phyloP scores from a whole-genome alignment of 2,329 filamentous ascomycete species.

The Emergomyces orientalis region DNA sequence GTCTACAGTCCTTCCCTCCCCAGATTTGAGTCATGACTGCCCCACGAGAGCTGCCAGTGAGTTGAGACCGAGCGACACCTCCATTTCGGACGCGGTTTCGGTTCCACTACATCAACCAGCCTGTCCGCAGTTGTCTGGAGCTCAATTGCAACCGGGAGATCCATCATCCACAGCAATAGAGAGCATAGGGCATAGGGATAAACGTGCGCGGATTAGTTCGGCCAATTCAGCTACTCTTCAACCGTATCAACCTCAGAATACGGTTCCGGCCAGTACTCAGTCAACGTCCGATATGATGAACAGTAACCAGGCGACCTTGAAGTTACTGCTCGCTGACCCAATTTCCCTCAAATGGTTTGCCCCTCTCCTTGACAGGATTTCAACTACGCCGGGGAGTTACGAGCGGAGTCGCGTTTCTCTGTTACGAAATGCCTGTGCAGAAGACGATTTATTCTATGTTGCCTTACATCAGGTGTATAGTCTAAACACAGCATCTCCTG shows the following conservation, averaged over 20 bases:
- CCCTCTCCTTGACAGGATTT: neutral
- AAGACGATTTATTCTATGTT: conserved; percentile 54
- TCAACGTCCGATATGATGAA: neutral
- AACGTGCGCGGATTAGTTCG: neutral
- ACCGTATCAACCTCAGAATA: neutral
- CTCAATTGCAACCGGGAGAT: neutral
- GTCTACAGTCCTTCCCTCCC: conserved; percentile 41
- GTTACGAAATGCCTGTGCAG: conserved; percentile 47
- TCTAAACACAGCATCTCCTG: conserved; percentile 39
- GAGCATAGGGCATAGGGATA: conserved; percentile 2
- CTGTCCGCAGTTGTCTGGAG: neutral
- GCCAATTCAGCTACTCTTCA: neutral
- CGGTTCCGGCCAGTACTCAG: neutral
- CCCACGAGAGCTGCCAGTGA: conserved; percentile 21
- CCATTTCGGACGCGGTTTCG: neutral
- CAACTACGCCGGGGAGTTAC: neutral
- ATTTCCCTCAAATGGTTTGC: neutral
- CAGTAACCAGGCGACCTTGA: neutral
- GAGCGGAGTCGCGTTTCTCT: conserved; percentile 34
- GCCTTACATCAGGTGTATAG: conserved; percentile 58
- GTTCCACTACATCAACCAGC: neutral
- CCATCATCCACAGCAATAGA: neutral
- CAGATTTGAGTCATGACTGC: conserved; percentile 23
- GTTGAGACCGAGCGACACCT: conserved; percentile 12
- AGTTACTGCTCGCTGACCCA: neutral